These are phyloP conservation scores for Sporothrix pallida DNA, from an alignment of 2,329 filamentous ascomycete genomes.

Conservation along the genomic window DNA sequence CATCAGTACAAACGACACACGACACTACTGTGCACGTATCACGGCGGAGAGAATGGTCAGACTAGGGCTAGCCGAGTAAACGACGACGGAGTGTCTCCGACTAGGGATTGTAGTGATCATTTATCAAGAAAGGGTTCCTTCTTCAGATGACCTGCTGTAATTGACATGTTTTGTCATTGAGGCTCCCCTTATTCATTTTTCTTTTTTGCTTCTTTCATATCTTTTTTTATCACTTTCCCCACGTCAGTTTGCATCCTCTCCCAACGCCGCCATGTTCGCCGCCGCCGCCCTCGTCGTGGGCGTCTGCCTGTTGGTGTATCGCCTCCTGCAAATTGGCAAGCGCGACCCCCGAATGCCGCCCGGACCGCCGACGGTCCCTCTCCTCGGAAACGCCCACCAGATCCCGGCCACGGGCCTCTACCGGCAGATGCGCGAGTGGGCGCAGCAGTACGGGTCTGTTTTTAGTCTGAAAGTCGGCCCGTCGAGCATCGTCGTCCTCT, in stretches of 20 bases:
- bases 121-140: slow-evolving; percentile 6
- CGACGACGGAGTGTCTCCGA: neutral
- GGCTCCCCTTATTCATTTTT: neutral
- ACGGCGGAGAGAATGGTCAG: neutral
- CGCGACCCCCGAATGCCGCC: neutral
- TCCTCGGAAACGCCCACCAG: neutral
- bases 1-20: too few relatives aligned
- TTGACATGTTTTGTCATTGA: neutral
- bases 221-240: too few relatives aligned
- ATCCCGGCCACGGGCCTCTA: neutral
- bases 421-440: slow-evolving; percentile 4
- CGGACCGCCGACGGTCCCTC: neutral
- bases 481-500: neutral
- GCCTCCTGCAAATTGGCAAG: neutral
- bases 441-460: neutral
- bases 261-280: neutral
- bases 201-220: neutral
- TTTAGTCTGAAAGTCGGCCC: neutral
- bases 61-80: neutral
- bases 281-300: neutral
- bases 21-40: neutral
- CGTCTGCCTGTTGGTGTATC: neutral
- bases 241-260: neutral
- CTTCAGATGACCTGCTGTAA: too few relatives aligned
- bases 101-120: neutral